Conservation (phyloP, 148 eudicot species). For the Rhododendron molle region DNA sequence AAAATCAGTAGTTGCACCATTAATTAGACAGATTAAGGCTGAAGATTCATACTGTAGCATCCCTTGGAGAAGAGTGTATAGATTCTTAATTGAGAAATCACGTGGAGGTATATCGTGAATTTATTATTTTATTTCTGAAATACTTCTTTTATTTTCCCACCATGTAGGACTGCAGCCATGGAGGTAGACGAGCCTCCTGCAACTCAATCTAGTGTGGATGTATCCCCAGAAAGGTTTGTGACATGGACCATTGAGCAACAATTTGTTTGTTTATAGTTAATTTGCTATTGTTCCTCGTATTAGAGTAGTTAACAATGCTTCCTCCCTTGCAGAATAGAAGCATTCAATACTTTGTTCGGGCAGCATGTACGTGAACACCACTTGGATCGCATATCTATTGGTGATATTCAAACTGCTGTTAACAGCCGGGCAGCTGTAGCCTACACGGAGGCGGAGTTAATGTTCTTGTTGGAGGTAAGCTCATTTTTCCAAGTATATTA, state of each 20-base stretch:
- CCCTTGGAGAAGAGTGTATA: neutral
- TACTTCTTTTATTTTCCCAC: conserved; percentile 10
- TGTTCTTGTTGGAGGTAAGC: conserved; percentile 63
- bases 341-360: conserved; percentile 63
- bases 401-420: conserved; percentile 64
- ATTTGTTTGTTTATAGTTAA: neutral
- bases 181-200: conserved; percentile 76
- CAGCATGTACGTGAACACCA: conserved; percentile 76
- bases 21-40: neutral
- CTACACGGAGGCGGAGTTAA: conserved; percentile 61
- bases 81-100: neutral
- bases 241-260: neutral
- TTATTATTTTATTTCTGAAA: neutral
- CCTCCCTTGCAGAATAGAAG: conserved; percentile 51
- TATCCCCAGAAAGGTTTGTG: conserved; percentile 57
- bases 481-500: neutral
- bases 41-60: neutral
- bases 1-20: neutral
- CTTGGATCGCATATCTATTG: conserved; percentile 66
- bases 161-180: conserved; percentile 50
- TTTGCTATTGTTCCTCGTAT: neutral
- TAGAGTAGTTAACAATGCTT: conserved; percentile 6
- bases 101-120: neutral
- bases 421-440: conserved; percentile 57
- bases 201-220: conserved; percentile 30